phyloP scores from a whole-genome alignment of 2,329 filamentous ascomycete genomes.

The Hymenoscyphus albidus region DNA sequence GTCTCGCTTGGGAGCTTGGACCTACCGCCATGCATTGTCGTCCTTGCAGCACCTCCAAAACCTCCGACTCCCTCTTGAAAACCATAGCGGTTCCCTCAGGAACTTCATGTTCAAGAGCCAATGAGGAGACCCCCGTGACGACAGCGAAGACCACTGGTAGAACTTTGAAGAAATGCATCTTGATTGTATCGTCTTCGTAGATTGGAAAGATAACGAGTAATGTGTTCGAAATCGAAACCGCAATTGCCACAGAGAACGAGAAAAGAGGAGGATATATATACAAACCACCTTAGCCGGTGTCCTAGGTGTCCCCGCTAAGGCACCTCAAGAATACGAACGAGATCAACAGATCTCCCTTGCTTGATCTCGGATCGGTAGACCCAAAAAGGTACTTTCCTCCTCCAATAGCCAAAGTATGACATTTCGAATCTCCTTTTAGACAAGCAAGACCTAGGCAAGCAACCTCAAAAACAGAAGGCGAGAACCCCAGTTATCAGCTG shows the following conservation, averaged over 20 bases:
- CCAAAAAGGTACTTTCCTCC: too few relatives aligned
- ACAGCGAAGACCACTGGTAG: background rate
- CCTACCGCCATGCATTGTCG: background rate
- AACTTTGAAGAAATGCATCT: background rate
- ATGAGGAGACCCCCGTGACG: background rate
- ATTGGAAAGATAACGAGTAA: background rate
- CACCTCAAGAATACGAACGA: too few relatives aligned
- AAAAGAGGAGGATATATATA: background rate
- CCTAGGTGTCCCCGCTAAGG: too few relatives aligned
- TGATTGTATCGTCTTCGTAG: background rate
- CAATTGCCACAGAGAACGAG: background rate
- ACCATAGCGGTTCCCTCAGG: background rate
- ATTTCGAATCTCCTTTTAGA: too few relatives aligned
- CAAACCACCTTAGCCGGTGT: background rate
- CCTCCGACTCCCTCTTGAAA: background rate
- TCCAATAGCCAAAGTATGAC: too few relatives aligned
- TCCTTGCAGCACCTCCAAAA: background rate
- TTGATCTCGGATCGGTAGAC: too few relatives aligned
- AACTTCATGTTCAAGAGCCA: background rate
- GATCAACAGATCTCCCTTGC: too few relatives aligned
- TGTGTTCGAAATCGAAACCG: background rate
- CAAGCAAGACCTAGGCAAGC: too few relatives aligned
- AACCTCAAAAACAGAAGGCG: too few relatives aligned
- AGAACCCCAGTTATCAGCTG: too few relatives aligned
- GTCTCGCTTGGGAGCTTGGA: background rate